These are phyloP conservation scores for Amanita exitialis DNA, from an alignment of 768 basidiomycete species.

Conservation along the genomic window DNA sequence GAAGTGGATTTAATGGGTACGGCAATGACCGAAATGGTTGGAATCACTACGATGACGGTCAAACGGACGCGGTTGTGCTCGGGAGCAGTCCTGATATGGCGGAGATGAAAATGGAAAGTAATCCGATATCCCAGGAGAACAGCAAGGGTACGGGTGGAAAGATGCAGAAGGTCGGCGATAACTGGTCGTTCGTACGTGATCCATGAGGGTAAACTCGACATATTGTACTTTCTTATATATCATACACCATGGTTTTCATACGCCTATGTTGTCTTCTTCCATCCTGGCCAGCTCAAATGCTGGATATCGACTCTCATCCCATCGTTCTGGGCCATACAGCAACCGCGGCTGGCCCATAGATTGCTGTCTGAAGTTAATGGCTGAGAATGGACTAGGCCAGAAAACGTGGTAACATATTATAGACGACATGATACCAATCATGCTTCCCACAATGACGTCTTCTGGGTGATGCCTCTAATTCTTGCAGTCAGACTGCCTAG, in stretches of 20 bases:
- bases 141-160: conserved; percentile 29
- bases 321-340: conserved; percentile 24
- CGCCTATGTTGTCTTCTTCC: conserved; percentile 28
- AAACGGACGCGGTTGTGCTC: conserved; percentile 52
- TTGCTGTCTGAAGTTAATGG: conserved; percentile 22
- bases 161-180: conserved; percentile 66
- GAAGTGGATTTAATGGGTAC: conserved; percentile 25
- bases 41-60: conserved; percentile 21
- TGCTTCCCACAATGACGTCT: conserved; percentile 54
- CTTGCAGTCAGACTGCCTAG: background rate
- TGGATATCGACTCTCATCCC: conserved; percentile 13
- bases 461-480: conserved; percentile 56
- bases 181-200: conserved; percentile 60
- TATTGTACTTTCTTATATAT: conserved; percentile 6
- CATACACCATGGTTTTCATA: conserved; percentile 19
- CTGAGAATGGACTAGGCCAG: conserved; percentile 54
- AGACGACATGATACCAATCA: conserved; percentile 44
- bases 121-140: conserved; percentile 7
- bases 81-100: conserved; percentile 30
- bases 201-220: conserved; percentile 15
- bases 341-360: conserved; percentile 28
- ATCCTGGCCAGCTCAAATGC: conserved; percentile 37
- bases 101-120: conserved; percentile 1
- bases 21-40: conserved; percentile 40
- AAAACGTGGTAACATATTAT: conserved; percentile 45